phyloP scores from a whole-genome alignment of 768 basidiomycete species.

The Termitomyces eurrhizus region DNA sequence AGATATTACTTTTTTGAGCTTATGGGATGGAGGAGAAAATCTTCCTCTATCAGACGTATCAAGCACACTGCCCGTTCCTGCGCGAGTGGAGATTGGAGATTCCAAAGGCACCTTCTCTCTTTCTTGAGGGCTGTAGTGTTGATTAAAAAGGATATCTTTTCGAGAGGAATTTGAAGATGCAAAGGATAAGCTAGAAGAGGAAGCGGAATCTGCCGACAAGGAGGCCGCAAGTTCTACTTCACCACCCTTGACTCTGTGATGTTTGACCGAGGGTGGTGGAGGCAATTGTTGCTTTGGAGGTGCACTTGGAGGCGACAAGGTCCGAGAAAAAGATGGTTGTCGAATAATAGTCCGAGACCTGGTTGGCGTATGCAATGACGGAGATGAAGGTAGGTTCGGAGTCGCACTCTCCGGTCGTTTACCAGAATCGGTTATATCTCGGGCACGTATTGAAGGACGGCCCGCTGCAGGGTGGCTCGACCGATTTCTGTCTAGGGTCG shows the following conservation, averaged over 20 bases:
- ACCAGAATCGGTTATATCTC: slow-evolving; percentile 44
- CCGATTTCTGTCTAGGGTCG: slow-evolving; percentile 26
- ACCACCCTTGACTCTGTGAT: slow-evolving; percentile 11
- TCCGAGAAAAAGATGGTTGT: slow-evolving; percentile 38
- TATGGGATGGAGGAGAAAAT: slow-evolving; percentile 23
- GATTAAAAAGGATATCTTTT: slow-evolving; percentile 22
- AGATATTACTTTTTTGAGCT: too few relatives aligned
- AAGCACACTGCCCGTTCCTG: neutral
- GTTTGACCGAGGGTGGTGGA: slow-evolving; percentile 31
- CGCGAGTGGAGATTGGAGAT: slow-evolving; percentile 17
- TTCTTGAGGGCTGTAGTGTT: slow-evolving; percentile 24
- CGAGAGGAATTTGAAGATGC: slow-evolving; percentile 33
- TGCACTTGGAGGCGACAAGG: slow-evolving; percentile 40
- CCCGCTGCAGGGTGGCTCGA: slow-evolving; percentile 29
- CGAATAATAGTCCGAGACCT: slow-evolving; percentile 33
- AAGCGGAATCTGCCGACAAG: slow-evolving; percentile 23
- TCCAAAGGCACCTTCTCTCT: slow-evolving; percentile 25
- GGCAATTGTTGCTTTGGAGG: slow-evolving; percentile 49
- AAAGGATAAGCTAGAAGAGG: slow-evolving; percentile 40
- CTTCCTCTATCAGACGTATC: slow-evolving; percentile 4
- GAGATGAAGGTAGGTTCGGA: slow-evolving; percentile 7
- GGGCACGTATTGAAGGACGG: slow-evolving; percentile 40
- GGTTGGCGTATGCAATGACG: slow-evolving; percentile 16
- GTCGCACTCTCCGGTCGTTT: slow-evolving; percentile 22
- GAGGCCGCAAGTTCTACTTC: slow-evolving; percentile 14